Percentiles rank a stretch among this genome's conserved stretches.
phyloP scores from a whole-genome alignment of 805 yeast genomes.

The Lachancea thermotolerans region DNA sequence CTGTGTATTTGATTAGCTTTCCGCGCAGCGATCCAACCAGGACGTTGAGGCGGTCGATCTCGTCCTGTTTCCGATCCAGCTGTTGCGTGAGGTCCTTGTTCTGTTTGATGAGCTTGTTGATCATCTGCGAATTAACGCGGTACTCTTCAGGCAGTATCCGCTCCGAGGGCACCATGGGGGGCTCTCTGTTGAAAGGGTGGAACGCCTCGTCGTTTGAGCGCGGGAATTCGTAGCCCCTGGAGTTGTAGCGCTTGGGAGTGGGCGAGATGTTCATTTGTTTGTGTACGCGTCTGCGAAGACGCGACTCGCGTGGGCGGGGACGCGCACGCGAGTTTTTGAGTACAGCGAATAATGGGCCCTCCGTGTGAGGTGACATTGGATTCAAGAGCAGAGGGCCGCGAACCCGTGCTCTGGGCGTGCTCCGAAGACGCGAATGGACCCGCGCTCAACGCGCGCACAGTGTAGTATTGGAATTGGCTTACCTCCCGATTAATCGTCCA shows the following conservation, averaged over 20 bases:
- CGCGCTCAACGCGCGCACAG: too few species aligned
- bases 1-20: conserved; percentile 33
- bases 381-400: too few species aligned
- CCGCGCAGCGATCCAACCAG: conserved; percentile 31
- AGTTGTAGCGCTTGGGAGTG: conserved; percentile 26
- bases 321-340: too few species aligned
- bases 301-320: too few species aligned
- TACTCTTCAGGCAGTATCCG: conserved; percentile 31
- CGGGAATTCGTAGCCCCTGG: conserved; percentile 8
- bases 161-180: conserved; percentile 12
- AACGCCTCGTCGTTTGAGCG: conserved; percentile 2
- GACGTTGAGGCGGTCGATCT: conserved; percentile 27
- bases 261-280: conserved; percentile 26
- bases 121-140: conserved; percentile 32
- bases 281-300: background rate
- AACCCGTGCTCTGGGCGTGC: too few species aligned
- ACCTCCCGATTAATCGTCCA: too few species aligned
- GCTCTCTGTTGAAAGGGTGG: conserved; percentile 5
- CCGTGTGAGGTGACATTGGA: too few species aligned
- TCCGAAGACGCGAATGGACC: too few species aligned
- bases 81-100: conserved; percentile 32
- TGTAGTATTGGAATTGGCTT: too few species aligned
- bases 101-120: conserved; percentile 34
- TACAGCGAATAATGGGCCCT: too few species aligned
- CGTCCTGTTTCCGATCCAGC: conserved; percentile 27